phyloP scores from a whole-genome alignment of 2,329 filamentous ascomycete genomes.

The Colletotrichum graminicola region DNA sequence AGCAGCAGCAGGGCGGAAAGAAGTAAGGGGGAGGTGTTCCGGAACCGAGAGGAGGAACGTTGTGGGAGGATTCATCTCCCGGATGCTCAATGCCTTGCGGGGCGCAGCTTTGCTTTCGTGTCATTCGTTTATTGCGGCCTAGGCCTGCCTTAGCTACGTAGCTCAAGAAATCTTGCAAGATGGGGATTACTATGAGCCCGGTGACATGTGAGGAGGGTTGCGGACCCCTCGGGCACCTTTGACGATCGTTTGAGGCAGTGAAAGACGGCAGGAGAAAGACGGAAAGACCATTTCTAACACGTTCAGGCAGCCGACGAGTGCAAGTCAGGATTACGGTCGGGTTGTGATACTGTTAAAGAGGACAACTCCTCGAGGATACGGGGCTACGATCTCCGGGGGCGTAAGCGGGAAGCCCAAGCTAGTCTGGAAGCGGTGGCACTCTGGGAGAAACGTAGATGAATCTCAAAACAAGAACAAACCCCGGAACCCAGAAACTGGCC shows the following conservation, averaged over 20 bases:
- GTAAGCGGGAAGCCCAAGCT: neutral
- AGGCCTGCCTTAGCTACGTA: neutral
- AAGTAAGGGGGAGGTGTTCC: neutral
- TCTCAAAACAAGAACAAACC: neutral
- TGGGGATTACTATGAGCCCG: neutral
- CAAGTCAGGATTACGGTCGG: neutral
- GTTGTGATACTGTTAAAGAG: neutral
- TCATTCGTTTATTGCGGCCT: neutral
- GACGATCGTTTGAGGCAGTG: neutral
- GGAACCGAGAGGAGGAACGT: neutral
- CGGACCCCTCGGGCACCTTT: neutral
- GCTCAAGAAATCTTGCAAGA: neutral
- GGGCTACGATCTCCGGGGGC: neutral
- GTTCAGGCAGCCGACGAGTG: neutral
- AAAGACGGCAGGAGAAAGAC: neutral
- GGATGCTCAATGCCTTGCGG: neutral
- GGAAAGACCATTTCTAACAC: neutral
- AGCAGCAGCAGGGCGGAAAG: slow-evolving; percentile 28
- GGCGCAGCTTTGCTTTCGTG: neutral
- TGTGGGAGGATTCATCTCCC: neutral
- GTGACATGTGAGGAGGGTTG: neutral
- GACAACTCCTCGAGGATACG: neutral
- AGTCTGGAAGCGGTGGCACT: neutral
- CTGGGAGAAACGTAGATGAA: neutral
- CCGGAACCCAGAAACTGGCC: too few species aligned